These are phyloP conservation scores for Aspergillus sclerotiicarbonarius DNA, from an alignment of 495 filamentous ascomycete species.

Conservation along the genomic window DNA sequence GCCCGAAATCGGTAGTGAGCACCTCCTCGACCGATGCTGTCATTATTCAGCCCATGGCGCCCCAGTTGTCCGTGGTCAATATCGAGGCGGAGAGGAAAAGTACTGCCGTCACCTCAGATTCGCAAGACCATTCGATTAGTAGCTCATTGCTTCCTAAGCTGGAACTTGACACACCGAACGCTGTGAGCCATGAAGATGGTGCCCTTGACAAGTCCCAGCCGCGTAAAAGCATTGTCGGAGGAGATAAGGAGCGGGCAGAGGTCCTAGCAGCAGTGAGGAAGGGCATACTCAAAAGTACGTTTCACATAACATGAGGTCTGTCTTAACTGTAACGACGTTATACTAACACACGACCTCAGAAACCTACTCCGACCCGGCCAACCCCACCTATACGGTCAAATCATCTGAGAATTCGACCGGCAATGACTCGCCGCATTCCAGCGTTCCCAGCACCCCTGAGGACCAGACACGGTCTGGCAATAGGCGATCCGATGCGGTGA, in stretches of 20 bases:
- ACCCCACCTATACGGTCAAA: slow-evolving; percentile 61
- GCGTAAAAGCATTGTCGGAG: slow-evolving; percentile 85
- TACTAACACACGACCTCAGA: slow-evolving; percentile 34
- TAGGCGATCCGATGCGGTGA: slow-evolving; percentile 61
- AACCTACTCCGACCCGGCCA: slow-evolving; percentile 59
- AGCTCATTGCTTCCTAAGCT: slow-evolving; percentile 85
- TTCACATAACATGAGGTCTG: not conserved
- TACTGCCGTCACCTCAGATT: slow-evolving; percentile 74
- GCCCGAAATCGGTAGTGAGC: slow-evolving; percentile 88
- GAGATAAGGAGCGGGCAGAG: slow-evolving; percentile 86
- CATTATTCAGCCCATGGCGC: slow-evolving; percentile 63
- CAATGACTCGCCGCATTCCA: slow-evolving; percentile 77
- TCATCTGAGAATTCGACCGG: slow-evolving; percentile 31
- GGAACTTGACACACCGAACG: slow-evolving; percentile 51
- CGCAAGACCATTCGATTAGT: slow-evolving; percentile 64
- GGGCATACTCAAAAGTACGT: slow-evolving; percentile 91
- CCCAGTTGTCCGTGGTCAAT: slow-evolving; percentile 88
- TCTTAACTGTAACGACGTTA: slow-evolving; percentile 3
- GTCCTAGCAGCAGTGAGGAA: slow-evolving; percentile 86
- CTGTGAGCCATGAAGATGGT: slow-evolving; percentile 45
- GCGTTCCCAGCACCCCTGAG: slow-evolving; percentile 80
- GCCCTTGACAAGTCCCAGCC: slow-evolving; percentile 57
- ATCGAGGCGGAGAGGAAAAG: slow-evolving; percentile 89
- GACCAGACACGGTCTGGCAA: slow-evolving; percentile 58
- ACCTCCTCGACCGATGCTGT: slow-evolving; percentile 64